phyloP scores from a whole-genome alignment of 345 rosid genomes.

The Bruguiera sexangula region DNA sequence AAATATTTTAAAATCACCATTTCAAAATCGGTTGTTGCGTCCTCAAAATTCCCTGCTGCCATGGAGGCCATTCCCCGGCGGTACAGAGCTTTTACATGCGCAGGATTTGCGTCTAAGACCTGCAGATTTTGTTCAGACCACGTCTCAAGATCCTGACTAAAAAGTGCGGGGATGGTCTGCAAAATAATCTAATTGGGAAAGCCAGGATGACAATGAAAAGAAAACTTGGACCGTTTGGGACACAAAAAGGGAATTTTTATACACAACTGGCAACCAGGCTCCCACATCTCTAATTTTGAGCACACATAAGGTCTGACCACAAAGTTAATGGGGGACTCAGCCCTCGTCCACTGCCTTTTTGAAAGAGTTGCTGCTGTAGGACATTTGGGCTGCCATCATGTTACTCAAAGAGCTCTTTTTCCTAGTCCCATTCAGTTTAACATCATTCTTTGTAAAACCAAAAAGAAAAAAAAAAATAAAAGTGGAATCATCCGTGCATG shows the following conservation, averaged over 20 bases:
- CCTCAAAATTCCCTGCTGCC: conserved; percentile 80
- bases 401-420: not conserved
- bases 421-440: not conserved
- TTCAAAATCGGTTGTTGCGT: conserved; percentile 68
- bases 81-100: conserved; percentile 72
- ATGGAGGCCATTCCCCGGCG: conserved; percentile 96
- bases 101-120: conserved; percentile 90
- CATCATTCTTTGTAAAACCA: too few species aligned
- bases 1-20: conserved; percentile 36
- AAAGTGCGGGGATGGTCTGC: not conserved
- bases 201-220: too few species aligned
- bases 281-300: too few species aligned
- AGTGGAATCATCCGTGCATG: not conserved
- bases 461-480: too few species aligned
- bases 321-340: too few species aligned
- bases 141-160: conserved; percentile 1
- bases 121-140: conserved; percentile 23
- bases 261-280: too few species aligned
- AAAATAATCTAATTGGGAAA: too few species aligned
- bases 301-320: too few species aligned
- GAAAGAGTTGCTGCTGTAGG: not conserved
- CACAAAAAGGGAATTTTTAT: not conserved
- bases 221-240: too few species aligned
- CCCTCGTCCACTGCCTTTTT: not conserved
- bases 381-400: not conserved